Evolutionary conservation across 768 basidiomycete species (phyloP).

Genomic region (Crepidotus variabilis): DNA sequence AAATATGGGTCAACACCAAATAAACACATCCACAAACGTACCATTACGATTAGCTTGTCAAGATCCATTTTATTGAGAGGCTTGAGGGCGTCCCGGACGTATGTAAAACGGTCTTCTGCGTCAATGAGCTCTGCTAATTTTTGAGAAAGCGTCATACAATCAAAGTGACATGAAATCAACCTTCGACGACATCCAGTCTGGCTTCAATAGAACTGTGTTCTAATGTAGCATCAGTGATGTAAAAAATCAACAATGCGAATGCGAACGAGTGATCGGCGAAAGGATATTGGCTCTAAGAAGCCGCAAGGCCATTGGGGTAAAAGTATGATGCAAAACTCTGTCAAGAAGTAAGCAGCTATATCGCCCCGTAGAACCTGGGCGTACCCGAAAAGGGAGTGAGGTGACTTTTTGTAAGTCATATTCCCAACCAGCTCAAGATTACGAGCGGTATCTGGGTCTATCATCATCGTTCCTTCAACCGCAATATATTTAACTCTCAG

Average conservation of each 20-base stretch:
- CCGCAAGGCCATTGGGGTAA: constrained; percentile 86
- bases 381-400: constrained; percentile 80
- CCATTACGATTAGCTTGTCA: constrained; percentile 79
- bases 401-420: constrained; percentile 57
- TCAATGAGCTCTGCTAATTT: constrained; percentile 62
- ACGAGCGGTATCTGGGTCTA: constrained; percentile 83
- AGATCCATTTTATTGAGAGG: constrained; percentile 78
- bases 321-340: constrained; percentile 76
- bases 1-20: not conserved
- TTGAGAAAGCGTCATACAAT: not conserved
- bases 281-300: constrained; percentile 77
- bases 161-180: constrained; percentile 28
- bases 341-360: not conserved
- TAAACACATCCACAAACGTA: constrained; percentile 21
- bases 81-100: constrained; percentile 66
- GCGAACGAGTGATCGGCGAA: constrained; percentile 71
- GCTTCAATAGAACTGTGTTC: constrained; percentile 68
- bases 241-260: not conserved
- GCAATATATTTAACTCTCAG: constrained; percentile 73
- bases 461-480: constrained; percentile 91
- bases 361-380: constrained; percentile 5
- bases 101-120: constrained; percentile 68
- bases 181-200: constrained; percentile 85
- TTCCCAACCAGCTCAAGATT: constrained; percentile 91
- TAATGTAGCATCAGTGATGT: constrained; percentile 17